These are phyloP conservation scores for Wallacemonas sp. DNA, from an alignment of 208 protist species.

Conservation along the genomic window DNA sequence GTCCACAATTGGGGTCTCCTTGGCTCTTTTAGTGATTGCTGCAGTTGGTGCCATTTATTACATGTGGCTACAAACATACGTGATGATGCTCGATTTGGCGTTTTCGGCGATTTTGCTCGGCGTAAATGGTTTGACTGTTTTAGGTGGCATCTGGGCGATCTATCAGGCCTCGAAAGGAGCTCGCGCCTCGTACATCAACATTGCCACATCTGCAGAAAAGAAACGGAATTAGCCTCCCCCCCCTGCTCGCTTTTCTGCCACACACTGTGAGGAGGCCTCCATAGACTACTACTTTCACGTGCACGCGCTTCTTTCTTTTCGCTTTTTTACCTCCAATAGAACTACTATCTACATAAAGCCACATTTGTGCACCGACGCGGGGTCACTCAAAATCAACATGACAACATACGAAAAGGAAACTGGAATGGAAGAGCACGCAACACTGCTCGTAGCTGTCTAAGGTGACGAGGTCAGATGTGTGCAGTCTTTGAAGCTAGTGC, in stretches of 20 bases:
- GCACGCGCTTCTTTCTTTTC: too few species aligned
- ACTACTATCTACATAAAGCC: too few species aligned
- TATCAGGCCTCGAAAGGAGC: slow-evolving; percentile 8
- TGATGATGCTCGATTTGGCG: slow-evolving; percentile 69
- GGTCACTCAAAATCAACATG: too few species aligned
- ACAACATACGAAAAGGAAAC: too few species aligned
- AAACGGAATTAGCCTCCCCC: not conserved
- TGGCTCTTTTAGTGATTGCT: slow-evolving; percentile 39
- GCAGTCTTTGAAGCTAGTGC: too few species aligned
- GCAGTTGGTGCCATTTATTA: slow-evolving; percentile 66
- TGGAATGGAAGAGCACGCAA: too few species aligned
- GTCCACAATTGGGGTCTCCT: slow-evolving; percentile 30
- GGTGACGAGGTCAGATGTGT: too few species aligned
- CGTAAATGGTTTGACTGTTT: slow-evolving; percentile 45
- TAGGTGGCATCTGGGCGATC: slow-evolving; percentile 40
- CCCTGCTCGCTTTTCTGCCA: too few species aligned
- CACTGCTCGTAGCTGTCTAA: too few species aligned
- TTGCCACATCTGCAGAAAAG: slow-evolving; percentile 6
- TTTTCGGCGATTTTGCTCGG: slow-evolving; percentile 64
- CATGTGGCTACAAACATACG: slow-evolving; percentile 88
- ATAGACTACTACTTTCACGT: not conserved
- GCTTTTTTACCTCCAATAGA: not conserved
- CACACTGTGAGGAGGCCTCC: not conserved
- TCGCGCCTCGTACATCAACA: slow-evolving; percentile 6
- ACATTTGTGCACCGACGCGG: too few species aligned